These are phyloP conservation scores for Pyrenophora tritici-repentis DNA, from an alignment of 2,329 filamentous ascomycete species.

Conservation along the genomic window DNA sequence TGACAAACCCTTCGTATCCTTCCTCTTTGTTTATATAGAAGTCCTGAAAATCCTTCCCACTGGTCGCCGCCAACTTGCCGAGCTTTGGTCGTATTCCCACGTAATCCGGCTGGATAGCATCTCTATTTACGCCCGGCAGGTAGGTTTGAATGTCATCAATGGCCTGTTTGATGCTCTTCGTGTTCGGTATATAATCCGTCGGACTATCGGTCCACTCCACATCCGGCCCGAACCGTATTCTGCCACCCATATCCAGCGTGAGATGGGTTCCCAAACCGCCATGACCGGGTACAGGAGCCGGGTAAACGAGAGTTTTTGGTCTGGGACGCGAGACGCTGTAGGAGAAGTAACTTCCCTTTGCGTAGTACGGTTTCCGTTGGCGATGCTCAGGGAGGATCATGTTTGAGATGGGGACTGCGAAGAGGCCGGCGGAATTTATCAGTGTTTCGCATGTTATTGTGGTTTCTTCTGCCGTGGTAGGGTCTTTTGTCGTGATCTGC, in stretches of 20 bases:
- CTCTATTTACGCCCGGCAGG: conserved; percentile 72
- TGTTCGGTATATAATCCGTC: conserved; percentile 70
- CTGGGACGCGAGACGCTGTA: conserved; percentile 70
- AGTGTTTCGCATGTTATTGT: conserved; percentile 75
- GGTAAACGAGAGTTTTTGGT: conserved; percentile 80
- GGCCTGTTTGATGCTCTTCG: conserved; percentile 66
- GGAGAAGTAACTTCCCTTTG: conserved; percentile 94
- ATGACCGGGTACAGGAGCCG: conserved; percentile 78
- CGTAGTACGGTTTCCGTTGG: conserved; percentile 72
- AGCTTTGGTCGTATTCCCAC: conserved; percentile 91
- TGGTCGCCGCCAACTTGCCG: conserved; percentile 63
- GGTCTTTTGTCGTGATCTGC: conserved; percentile 59
- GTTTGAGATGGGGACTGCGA: conserved; percentile 77
- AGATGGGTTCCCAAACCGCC: conserved; percentile 91
- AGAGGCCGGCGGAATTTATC: conserved; percentile 84
- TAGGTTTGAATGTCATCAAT: conserved; percentile 77
- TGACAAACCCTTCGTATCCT: conserved; percentile 81
- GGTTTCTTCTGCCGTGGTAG: conserved; percentile 46
- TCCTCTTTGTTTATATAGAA: conserved; percentile 81
- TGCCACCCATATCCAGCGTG: conserved; percentile 83
- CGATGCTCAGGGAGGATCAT: conserved; percentile 68
- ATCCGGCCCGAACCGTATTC: conserved; percentile 90
- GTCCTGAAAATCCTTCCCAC: conserved; percentile 74
- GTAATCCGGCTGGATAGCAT: conserved; percentile 77
- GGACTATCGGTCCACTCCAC: conserved; percentile 86